A percentile compares a stretch with the other conserved stretches of the same genome.
These are phyloP conservation scores for Candida jianshihensis DNA, from an alignment of 805 yeast genomes.

Conservation along the genomic window DNA sequence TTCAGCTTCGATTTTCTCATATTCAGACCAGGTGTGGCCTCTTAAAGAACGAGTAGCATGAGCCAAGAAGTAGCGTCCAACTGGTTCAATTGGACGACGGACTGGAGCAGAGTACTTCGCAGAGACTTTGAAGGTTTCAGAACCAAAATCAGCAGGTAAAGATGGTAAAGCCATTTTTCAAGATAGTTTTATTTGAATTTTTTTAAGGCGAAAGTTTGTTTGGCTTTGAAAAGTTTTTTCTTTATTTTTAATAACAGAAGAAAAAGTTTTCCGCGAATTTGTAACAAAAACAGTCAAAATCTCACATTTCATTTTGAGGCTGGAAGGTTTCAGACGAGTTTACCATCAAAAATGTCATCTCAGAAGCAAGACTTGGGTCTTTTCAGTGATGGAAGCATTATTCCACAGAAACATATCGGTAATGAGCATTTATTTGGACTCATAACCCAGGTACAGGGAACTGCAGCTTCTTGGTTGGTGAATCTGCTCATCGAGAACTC, in stretches of 20 bases:
- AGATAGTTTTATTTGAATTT: not conserved
- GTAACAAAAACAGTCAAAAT: too few species aligned
- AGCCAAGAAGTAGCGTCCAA: conserved; percentile 91
- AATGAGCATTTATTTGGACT: conserved; percentile 22
- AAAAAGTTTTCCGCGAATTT: too few species aligned
- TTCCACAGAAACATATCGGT: conserved; percentile 19
- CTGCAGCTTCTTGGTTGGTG: conserved; percentile 59
- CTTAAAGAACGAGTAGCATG: conserved; percentile 94
- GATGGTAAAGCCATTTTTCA: too few species aligned
- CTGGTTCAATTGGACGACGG: conserved; percentile 89
- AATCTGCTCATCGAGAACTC: conserved; percentile 47
- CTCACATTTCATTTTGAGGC: not conserved
- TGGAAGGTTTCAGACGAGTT: not conserved
- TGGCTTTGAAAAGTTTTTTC: not conserved
- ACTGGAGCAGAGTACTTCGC: conserved; percentile 50
- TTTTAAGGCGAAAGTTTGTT: too few species aligned
- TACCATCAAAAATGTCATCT: too few species aligned
- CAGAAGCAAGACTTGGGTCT: conserved; percentile 56
- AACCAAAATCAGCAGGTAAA: conserved; percentile 49
- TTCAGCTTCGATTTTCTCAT: conserved; percentile 88
- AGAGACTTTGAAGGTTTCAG: conserved; percentile 40
- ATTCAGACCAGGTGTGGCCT: conserved; percentile 99
- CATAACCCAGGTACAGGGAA: conserved; percentile 40
- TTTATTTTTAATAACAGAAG: not conserved
- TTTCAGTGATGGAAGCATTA: conserved; percentile 43